Evolutionary conservation across 2,329 filamentous ascomycete species (phyloP).

Genomic region (Endothia cerciana): DNA sequence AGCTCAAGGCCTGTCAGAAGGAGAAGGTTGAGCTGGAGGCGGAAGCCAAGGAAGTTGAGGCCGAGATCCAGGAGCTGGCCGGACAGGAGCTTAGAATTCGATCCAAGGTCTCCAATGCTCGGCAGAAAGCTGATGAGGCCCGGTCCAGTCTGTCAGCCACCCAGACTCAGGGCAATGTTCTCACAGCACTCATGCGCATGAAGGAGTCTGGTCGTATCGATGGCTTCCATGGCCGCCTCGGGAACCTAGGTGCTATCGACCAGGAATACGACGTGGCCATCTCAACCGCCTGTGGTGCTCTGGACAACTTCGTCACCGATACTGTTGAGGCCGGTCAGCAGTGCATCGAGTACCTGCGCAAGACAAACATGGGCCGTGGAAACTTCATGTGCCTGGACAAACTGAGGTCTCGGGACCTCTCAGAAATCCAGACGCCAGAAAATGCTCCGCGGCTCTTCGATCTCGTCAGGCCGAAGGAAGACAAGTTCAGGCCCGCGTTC

Average conservation of each 20-base stretch:
- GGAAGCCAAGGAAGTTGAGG: conserved; percentile 72
- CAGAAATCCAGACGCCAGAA: conserved; percentile 84
- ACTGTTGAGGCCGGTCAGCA: conserved; percentile 95
- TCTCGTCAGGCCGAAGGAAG: conserved; percentile 84
- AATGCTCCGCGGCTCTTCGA: conserved; percentile 92
- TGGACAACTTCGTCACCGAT: conserved; percentile 97
- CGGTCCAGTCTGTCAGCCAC: conserved; percentile 86
- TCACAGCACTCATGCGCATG: conserved; percentile 89
- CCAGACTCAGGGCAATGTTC: conserved; percentile 90
- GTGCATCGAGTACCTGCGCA: conserved; percentile 95
- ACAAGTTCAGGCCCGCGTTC: conserved; percentile 86
- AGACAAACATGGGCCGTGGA: conserved; percentile 94
- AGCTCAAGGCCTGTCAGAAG: conserved; percentile 75
- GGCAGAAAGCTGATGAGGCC: conserved; percentile 96
- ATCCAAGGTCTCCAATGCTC: conserved; percentile 81
- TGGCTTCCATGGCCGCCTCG: conserved; percentile 93
- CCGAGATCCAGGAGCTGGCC: conserved; percentile 72
- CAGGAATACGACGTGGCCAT: conserved; percentile 96
- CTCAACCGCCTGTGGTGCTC: conserved; percentile 87
- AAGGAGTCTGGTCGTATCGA: conserved; percentile 96
- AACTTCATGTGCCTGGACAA: conserved; percentile 97
- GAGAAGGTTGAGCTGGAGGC: conserved; percentile 75
- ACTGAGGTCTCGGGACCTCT: conserved; percentile 76
- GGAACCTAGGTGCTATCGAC: conserved; percentile 92
- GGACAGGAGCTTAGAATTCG: conserved; percentile 82